Percentiles rank a stretch among this genome's conserved stretches.
These are phyloP conservation scores for Vishniacozyma victoriae DNA, from an alignment of 768 basidiomycete genomes.

Conservation along the genomic window DNA sequence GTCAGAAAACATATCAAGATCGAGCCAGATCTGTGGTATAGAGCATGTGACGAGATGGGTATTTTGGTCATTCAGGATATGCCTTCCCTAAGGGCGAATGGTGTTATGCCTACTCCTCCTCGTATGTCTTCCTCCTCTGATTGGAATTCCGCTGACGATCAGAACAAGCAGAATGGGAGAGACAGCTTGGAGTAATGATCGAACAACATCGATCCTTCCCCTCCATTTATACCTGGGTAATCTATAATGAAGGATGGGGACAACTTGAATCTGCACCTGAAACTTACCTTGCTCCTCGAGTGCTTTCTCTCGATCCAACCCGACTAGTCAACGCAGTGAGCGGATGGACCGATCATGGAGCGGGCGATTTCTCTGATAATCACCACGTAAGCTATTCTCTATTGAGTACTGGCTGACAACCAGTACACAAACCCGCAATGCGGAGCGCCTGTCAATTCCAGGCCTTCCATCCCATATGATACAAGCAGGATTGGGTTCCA, in stretches of 20 bases:
- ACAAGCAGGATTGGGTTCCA: slow-evolving; percentile 21
- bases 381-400: slow-evolving; percentile 13
- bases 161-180: slow-evolving; percentile 19
- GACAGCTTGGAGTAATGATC: slow-evolving; percentile 14
- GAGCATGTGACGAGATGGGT: slow-evolving; percentile 23
- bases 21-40: slow-evolving; percentile 21
- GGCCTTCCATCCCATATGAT: slow-evolving; percentile 13
- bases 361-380: slow-evolving; percentile 21
- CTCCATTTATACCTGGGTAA: slow-evolving; percentile 20
- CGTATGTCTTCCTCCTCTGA: neutral
- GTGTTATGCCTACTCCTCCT: slow-evolving; percentile 1
- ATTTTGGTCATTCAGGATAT: slow-evolving; percentile 24
- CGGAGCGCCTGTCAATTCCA: slow-evolving; percentile 1
- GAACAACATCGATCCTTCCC: slow-evolving; percentile 21
- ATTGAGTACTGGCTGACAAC: neutral
- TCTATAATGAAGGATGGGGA: slow-evolving; percentile 28
- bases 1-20: slow-evolving; percentile 27
- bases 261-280: slow-evolving; percentile 15
- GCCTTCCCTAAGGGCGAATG: slow-evolving; percentile 11
- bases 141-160: neutral
- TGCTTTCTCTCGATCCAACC: slow-evolving; percentile 16
- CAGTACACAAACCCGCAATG: slow-evolving; percentile 23
- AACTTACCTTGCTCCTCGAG: slow-evolving; percentile 6
- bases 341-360: slow-evolving; percentile 22
- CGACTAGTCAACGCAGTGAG: slow-evolving; percentile 11